phyloP scores from a whole-genome alignment of 1,284 basidiomycete genomes.

The Chalciporus sp. region DNA sequence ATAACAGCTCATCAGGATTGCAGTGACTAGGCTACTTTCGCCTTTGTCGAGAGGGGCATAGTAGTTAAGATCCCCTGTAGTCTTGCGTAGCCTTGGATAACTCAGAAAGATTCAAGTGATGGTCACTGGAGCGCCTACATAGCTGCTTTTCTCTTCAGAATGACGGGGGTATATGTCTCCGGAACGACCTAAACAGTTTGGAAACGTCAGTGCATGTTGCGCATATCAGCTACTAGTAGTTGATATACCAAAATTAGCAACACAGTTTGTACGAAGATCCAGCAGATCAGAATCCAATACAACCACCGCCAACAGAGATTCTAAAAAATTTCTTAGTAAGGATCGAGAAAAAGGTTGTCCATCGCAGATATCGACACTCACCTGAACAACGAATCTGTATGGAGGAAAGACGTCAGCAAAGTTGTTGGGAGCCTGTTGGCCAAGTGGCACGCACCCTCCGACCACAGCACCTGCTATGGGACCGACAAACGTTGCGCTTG shows the following conservation, averaged over 20 bases:
- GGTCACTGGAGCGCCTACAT: slow-evolving; percentile 13
- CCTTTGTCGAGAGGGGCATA: slow-evolving; percentile 37
- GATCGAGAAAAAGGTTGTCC: too few species aligned
- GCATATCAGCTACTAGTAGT: too few species aligned
- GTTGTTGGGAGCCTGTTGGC: too few species aligned
- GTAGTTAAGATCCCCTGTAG: slow-evolving; percentile 44
- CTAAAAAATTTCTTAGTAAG: slow-evolving; percentile 28
- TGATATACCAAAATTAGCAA: slow-evolving; percentile 49
- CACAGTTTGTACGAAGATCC: slow-evolving; percentile 52
- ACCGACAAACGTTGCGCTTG: slow-evolving; percentile 66
- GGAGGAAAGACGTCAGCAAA: neutral
- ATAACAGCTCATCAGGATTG: slow-evolving; percentile 57
- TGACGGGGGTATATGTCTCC: slow-evolving; percentile 73
- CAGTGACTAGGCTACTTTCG: slow-evolving; percentile 40
- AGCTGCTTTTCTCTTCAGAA: slow-evolving; percentile 61
- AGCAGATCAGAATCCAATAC: slow-evolving; percentile 68
- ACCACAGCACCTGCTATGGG: slow-evolving; percentile 70
- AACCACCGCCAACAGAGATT: slow-evolving; percentile 79
- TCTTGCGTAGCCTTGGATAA: slow-evolving; percentile 38
- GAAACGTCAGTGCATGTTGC: neutral
- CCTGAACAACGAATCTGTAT: slow-evolving; percentile 47
- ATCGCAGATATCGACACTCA: slow-evolving; percentile 19
- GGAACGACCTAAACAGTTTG: slow-evolving; percentile 52
- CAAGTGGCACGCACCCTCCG: slow-evolving; percentile 47
- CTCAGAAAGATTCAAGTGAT: neutral